Percentiles rank a stretch among this genome's conserved stretches.
Evolutionary conservation across 352 stramenopile species (phyloP).

Genomic region (Pythium diclinum): DNA sequence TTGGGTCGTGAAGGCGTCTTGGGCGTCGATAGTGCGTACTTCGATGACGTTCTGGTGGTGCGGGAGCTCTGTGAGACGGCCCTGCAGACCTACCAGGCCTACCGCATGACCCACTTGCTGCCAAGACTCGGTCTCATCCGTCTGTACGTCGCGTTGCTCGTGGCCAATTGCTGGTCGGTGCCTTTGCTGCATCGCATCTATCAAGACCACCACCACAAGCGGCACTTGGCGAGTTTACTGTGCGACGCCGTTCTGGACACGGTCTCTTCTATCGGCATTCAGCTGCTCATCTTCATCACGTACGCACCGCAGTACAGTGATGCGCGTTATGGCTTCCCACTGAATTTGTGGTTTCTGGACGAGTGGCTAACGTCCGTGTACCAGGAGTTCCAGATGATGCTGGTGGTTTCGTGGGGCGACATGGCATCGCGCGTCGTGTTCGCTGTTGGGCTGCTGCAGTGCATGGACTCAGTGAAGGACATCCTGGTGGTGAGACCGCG

Average conservation of each 20-base stretch:
- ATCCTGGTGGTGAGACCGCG: too few species aligned
- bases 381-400: slow-evolving; percentile 16
- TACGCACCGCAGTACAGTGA: slow-evolving; percentile 12
- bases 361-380: slow-evolving; percentile 1
- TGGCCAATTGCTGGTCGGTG: slow-evolving; percentile 10
- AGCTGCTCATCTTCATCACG: background rate
- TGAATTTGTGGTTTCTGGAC: slow-evolving; percentile 2
- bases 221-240: background rate
- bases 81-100: slow-evolving; percentile 11
- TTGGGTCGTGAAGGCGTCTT: background rate
- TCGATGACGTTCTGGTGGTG: slow-evolving; percentile 1
- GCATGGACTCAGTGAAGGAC: slow-evolving; percentile 11
- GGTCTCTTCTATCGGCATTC: slow-evolving; percentile 7
- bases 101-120: slow-evolving; percentile 1
- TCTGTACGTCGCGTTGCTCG: slow-evolving; percentile 10
- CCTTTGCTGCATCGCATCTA: background rate
- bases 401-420: slow-evolving; percentile 7
- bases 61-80: slow-evolving; percentile 4
- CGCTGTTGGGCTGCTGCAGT: background rate
- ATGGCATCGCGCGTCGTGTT: slow-evolving; percentile 3
- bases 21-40: slow-evolving; percentile 3
- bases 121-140: slow-evolving; percentile 19
- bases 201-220: background rate
- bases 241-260: slow-evolving; percentile 11
- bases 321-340: background rate